Base-by-base conservation (phyloP, 352 stramenopile species). In the Halophytophthora batemanensis region DNA sequence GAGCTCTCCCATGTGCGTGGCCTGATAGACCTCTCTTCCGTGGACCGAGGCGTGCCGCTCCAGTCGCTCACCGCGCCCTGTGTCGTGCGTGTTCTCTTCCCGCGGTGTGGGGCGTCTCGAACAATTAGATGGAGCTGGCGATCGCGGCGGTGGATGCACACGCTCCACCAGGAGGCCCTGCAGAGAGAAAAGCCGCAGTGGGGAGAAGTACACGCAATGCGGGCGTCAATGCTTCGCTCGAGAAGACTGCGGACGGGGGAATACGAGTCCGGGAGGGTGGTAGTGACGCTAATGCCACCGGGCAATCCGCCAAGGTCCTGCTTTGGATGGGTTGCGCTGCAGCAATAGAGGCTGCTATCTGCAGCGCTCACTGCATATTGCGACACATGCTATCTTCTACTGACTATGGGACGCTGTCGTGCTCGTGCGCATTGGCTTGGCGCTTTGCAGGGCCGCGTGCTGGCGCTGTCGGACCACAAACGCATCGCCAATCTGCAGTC, bases 381-480 rank as follows among this genome's bases (percentile, higher is more conserved):
- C n/a, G n/a, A n/a, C n/a, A n/a, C n/a, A n/a, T n/a, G n/a, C n/a
- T 68, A 15, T 35, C 2, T 31, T 54, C n/a, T 56, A 35, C 14
- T 47, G 34, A 47, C 10, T n/a, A 35, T 13, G 39, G 3, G 36
- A 10, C 0, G 34, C 0, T 54, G 7, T 15, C 22, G 6, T 56
- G 34, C 8, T 53, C 31, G 1, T 46, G 6, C 3, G 19, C 15
- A n/a, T 29, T 34, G 42, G 33, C 3, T 15, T 22, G 22, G 50
- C 44, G 50, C 22, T 51, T 15, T 25, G 10, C 21, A 67, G 40
- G 53, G 61, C 18, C 65, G 59, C 41, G 54, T 76, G 12, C 35
- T 82, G 46, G 64, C 59, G 6, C 51, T 82, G 42, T 53, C 58
- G 34, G 81, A 91, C 48, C 77, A 91, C 64, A 84, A 82, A 41